These are phyloP conservation scores for Mycena rosella DNA, from an alignment of 768 basidiomycete genomes.

Conservation along the genomic window DNA sequence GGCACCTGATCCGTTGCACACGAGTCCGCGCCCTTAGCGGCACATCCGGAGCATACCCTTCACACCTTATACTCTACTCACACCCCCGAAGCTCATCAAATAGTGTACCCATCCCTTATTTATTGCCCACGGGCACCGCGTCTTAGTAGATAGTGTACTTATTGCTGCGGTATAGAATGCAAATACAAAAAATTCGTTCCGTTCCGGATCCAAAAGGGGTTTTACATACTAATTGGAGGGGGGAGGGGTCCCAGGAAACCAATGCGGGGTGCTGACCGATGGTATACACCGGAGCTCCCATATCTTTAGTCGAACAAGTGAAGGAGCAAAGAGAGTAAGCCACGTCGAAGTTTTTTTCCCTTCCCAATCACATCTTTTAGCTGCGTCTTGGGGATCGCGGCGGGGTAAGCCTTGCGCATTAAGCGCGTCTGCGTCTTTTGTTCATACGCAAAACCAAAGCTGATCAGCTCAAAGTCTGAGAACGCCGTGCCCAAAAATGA, in stretches of 20 bases:
- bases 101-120: constrained; percentile 14
- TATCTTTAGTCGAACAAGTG: constrained; percentile 12
- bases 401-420: constrained; percentile 60
- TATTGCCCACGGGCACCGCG: constrained; percentile 14
- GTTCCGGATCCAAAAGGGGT: constrained; percentile 14
- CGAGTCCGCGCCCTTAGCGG: constrained; percentile 9
- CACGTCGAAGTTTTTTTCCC: constrained; percentile 20
- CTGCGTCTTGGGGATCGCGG: constrained; percentile 69
- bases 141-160: constrained; percentile 13
- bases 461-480: constrained; percentile 68
- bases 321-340: constrained; percentile 14
- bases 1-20: constrained; percentile 11
- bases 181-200: constrained; percentile 14
- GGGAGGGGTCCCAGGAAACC: constrained; percentile 13
- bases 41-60: constrained; percentile 11
- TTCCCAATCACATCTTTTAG: constrained; percentile 51
- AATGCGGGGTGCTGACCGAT: constrained; percentile 12
- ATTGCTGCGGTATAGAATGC: constrained; percentile 15
- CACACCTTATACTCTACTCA: constrained; percentile 12
- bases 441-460: constrained; percentile 75
- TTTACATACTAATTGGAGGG: constrained; percentile 14
- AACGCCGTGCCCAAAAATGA: constrained; percentile 74
- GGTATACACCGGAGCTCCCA: constrained; percentile 11
- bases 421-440: constrained; percentile 70
- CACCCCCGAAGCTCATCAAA: constrained; percentile 11